Evolutionary conservation across 306 rosid species (phyloP).

Genomic region (Cucumis sativus): Cucumber_9930_V3 NC_026658.2:15332001-15332500

Average conservation of each 20-base stretch:
- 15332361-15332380: no score
- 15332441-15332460: no score
- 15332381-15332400: no score
- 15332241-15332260: background rate
- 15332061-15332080: background rate
- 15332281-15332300: background rate
- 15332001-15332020: slow-evolving; percentile 6
- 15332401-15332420: no score
- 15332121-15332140: slow-evolving; percentile 6
- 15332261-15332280: background rate
- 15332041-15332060: background rate
- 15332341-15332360: no score
- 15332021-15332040: slow-evolving; percentile 2
- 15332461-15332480: no score
- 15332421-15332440: no score
- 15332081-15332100: slow-evolving; percentile 1
- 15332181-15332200: slow-evolving; percentile 6
- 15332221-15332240: slow-evolving; percentile 10
- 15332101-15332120: background rate
- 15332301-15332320: no score
- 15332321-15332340: no score
- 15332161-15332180: background rate
- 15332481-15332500: no score
- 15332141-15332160: slow-evolving; percentile 6
- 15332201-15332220: slow-evolving; percentile 5